Base-by-base conservation (phyloP, 176 grass and related monocot genomes). In the Juncus effusus region DNA sequence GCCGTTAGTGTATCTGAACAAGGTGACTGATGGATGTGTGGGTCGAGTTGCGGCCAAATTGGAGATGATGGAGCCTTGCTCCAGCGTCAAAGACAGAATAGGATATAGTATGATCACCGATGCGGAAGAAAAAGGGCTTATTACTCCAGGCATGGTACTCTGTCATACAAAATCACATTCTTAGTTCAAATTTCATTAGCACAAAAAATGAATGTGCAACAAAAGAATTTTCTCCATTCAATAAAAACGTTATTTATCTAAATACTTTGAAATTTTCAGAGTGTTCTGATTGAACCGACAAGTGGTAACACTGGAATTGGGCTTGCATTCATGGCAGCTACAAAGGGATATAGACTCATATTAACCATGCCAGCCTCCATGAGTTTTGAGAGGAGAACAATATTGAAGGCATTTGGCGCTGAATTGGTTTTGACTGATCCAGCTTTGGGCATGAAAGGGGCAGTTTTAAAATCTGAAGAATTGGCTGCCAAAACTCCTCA, bases 81-180 rank as follows among this genome's bases (percentile, higher is more conserved):
- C 88, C 78, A 97, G 94, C 74, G 85, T 97, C 70, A 97, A 97
- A 75, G 94, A 97, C 40, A 96, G 92, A 82, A 96, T 96, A 85
- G 92, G 82, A 0, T 91, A 91, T 50, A 96, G 87, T 51, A 96
- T 96, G 92, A 91, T 96, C 71, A 70, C 69, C 13, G 92, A 96
- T 60, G 92, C 92, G 6, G 92, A 96, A 77, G 75, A 81, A 52
- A 85, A 79, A 41, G 85, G 82, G 0, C 37, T 79, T 2, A 96
- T 96, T 64, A 54, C 11, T 56, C 88, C 85, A 44, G 88, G 93
- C 39, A 70, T 42, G 80, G 93, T 96, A 74, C 19, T 28, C 19
- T 1, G 19, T 28, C 19, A 28, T 28, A 64, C 7, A 63, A 70
- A 42, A 50, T 15, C 64, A 12, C 37, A 45, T 12, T 64, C 54